These are phyloP conservation scores for Boletus subcaerulescens DNA, from an alignment of 768 basidiomycete species.

Conservation along the genomic window DNA sequence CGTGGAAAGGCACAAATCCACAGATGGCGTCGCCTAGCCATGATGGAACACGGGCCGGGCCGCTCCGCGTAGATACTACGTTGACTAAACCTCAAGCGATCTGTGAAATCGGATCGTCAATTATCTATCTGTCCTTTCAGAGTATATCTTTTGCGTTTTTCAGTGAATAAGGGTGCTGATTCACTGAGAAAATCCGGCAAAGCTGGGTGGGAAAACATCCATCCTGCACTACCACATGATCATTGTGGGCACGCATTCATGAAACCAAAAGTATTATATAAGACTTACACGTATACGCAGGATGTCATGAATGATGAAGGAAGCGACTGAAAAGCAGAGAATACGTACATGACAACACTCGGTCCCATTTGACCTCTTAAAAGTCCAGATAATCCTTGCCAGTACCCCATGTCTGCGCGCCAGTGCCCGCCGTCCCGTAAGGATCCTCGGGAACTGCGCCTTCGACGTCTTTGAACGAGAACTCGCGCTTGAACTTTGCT, in stretches of 20 bases:
- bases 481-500: conserved; percentile 78
- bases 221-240: too few relatives aligned
- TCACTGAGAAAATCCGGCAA: too few relatives aligned
- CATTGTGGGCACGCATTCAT: background rate
- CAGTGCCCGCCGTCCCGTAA: conserved; percentile 43
- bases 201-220: too few relatives aligned
- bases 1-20: too few relatives aligned
- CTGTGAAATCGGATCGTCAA: too few relatives aligned
- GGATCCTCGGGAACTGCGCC: conserved; percentile 46
- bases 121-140: too few relatives aligned
- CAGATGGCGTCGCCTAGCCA: too few relatives aligned
- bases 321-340: background rate
- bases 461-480: conserved; percentile 74
- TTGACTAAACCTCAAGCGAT: too few relatives aligned
- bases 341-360: background rate
- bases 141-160: too few relatives aligned
- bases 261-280: background rate
- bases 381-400: conserved; percentile 57
- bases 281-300: background rate
- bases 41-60: too few relatives aligned
- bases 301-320: background rate
- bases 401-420: conserved; percentile 43
- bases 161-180: too few relatives aligned
- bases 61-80: too few relatives aligned
- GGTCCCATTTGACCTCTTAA: conserved; percentile 24